These are phyloP conservation scores for Boletus rubropictus DNA, from an alignment of 768 basidiomycete genomes.

Conservation along the genomic window DNA sequence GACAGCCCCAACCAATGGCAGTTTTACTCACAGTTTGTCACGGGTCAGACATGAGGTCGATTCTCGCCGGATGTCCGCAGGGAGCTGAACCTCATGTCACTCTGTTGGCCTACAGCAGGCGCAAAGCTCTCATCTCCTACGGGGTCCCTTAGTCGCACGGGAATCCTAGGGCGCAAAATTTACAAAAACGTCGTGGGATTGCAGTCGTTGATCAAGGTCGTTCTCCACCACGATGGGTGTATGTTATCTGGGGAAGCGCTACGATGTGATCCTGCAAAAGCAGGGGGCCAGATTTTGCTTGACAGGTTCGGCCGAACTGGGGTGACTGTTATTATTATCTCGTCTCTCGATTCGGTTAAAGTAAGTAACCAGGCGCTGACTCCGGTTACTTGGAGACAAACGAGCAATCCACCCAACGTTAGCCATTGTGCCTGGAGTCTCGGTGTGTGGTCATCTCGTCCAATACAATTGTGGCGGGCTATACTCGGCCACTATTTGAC, in stretches of 20 bases:
- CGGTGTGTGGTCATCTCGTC: too few relatives aligned
- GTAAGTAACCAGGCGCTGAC: neutral
- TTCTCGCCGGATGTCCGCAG: neutral
- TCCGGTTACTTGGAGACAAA: slow-evolving; percentile 11
- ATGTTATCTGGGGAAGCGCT: too few relatives aligned
- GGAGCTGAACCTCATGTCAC: neutral
- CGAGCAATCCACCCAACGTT: too few relatives aligned
- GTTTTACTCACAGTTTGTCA: neutral
- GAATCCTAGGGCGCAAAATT: neutral
- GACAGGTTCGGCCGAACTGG: slow-evolving; percentile 10
- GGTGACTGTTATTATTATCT: neutral
- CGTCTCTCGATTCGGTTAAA: neutral
- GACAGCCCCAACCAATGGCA: slow-evolving; percentile 12
- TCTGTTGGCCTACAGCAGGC: neutral
- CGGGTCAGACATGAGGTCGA: neutral
- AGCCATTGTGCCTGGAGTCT: neutral
- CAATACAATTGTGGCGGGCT: too few relatives aligned
- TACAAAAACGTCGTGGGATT: too few relatives aligned
- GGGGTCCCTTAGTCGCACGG: neutral
- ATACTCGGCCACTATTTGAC: neutral
- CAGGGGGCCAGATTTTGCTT: too few relatives aligned
- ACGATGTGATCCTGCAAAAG: too few relatives aligned
- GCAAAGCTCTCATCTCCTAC: neutral
- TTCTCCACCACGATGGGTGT: too few relatives aligned
- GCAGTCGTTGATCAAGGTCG: too few relatives aligned